Evolutionary conservation across 129 eudicot genomes (phyloP), one percentile per base, ranked within the genome.

Genomic region (Artemisia argyi): DNA sequence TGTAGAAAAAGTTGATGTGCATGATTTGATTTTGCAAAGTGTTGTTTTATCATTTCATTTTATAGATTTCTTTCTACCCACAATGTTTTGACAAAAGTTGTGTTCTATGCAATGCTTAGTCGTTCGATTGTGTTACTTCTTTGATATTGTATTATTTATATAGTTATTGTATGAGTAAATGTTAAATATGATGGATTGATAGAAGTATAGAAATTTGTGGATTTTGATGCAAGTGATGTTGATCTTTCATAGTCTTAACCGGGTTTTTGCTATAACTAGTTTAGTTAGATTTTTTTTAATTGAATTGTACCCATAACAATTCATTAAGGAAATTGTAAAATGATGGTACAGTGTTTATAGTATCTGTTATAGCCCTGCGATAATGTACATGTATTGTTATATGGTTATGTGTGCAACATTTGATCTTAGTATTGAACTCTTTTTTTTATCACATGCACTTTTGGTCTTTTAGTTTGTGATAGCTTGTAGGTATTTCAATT

Each of bases 1-100:
- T 71, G 82, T 78, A 78, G 77, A 78, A 78, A 78, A 63, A 70
- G 65, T 48, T 53, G 72, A 66, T 66, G 74, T 76, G 74, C 80
- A 68, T 66, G 74, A 71, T 78, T 77, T 78, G 73, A 78, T 64
- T 78, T 78, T 71, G 68, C 82, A 55, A 64, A 70, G 39, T 51
- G 81, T 44, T 61, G 63, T 50, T 58, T 58, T 22, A 70, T 70
- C 66, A 46, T 28, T 76, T 44, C 11, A 58, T 60, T 52, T 32
- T 77, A 61, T 51, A 69, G 12, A 67, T 66, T 56, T 66, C 61
- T 67, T 68, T 58, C 52, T 20, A 75, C 42, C 66, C 51, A 7
- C 66, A 61, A 61, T 49, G 42, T 73, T 50, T 61, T 53, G 52
- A 49, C 59, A 2, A 66, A 67, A 57, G 39, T 56, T 16, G 20